phyloP scores from a whole-genome alignment of 148 eudicot species.

The Oxyria digyna region DNA sequence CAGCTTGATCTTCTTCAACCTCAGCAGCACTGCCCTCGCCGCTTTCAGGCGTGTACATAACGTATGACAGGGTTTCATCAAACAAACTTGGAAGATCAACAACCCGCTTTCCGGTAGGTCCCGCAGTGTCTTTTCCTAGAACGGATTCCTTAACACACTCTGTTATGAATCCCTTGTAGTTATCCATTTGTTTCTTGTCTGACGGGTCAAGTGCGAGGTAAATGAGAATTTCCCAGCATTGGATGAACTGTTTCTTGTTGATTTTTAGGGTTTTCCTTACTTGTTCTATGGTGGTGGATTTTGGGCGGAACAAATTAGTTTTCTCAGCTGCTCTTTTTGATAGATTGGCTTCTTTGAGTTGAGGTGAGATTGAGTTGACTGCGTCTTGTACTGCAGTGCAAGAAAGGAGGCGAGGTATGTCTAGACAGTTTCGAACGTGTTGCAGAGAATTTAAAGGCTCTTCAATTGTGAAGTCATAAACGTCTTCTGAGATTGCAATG shows the following conservation, averaged over 20 bases:
- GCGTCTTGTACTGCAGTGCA: constrained; percentile 37
- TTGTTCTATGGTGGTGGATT: constrained; percentile 33
- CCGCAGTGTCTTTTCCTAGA: constrained; percentile 52
- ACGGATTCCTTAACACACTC: constrained; percentile 52
- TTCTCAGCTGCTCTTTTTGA: constrained; percentile 39
- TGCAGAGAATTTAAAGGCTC: constrained; percentile 87
- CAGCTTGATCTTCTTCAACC: constrained; percentile 39
- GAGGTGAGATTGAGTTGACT: constrained; percentile 27
- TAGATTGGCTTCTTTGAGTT: constrained; percentile 61
- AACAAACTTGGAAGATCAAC: constrained; percentile 53
- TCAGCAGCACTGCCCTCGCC: constrained; percentile 29
- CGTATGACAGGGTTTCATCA: constrained; percentile 57
- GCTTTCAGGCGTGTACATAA: constrained; percentile 50
- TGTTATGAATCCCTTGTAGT: constrained; percentile 40
- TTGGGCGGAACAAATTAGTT: constrained; percentile 39
- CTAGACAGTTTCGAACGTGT: constrained; percentile 55
- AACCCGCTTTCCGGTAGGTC: constrained; percentile 46
- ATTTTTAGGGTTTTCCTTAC: constrained; percentile 67
- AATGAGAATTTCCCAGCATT: constrained; percentile 90
- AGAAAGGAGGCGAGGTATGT: constrained; percentile 55
- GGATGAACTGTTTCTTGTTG: constrained; percentile 71
- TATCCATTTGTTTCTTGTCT: constrained; percentile 63
- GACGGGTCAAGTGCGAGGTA: constrained; percentile 58
- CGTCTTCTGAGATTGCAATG: constrained; percentile 50
- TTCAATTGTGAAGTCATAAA: constrained; percentile 75